Evolutionary conservation across 768 basidiomycete genomes (phyloP).

Genomic region (Cantharellus cinnabarinus): DNA sequence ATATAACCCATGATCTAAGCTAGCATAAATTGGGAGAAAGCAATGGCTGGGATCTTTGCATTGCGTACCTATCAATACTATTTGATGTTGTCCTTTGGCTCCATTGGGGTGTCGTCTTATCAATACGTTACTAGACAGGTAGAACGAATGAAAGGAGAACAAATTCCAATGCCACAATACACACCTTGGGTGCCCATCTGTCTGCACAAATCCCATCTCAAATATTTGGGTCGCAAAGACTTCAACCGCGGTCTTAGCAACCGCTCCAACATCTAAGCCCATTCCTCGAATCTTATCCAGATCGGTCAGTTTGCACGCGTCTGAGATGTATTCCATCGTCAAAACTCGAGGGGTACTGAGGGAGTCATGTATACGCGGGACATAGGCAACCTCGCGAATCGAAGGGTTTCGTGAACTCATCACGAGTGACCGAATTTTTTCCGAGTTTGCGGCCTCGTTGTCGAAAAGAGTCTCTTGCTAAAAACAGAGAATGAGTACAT

Average conservation of each 20-base stretch:
- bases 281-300: not conserved
- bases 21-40: not conserved
- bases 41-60: not conserved
- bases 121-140: not conserved
- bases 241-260: not conserved
- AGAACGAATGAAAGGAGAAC: not conserved
- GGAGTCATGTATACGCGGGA: not conserved
- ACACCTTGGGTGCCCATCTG: not conserved
- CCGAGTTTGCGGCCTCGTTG: not conserved
- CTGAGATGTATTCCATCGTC: not conserved
- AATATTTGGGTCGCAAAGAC: not conserved
- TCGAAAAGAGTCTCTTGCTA: not conserved
- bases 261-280: not conserved
- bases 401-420: not conserved
- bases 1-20: not conserved
- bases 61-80: not conserved
- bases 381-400: not conserved
- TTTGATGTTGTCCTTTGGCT: not conserved
- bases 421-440: not conserved
- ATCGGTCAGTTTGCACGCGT: not conserved
- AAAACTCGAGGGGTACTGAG: not conserved
- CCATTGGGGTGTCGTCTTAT: not conserved
- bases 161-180: not conserved
- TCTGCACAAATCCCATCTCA: not conserved
- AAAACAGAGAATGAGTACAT: not conserved